Evolutionary conservation across 306 rosid genomes (phyloP).

Genomic region (Citrullus colocynthis): DNA sequence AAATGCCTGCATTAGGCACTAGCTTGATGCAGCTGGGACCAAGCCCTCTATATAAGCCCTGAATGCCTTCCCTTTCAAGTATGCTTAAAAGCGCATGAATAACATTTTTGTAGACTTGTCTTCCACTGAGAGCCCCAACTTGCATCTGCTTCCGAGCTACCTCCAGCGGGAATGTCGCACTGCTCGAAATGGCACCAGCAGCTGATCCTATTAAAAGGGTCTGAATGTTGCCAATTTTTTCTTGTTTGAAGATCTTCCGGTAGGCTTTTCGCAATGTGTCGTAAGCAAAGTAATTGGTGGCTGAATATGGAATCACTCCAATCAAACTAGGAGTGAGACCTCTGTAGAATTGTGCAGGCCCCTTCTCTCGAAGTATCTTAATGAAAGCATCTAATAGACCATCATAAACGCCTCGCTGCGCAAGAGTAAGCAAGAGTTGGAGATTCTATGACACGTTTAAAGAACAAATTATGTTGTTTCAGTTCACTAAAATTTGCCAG

Average conservation of each 20-base stretch:
- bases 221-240: conserved; percentile 80
- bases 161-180: conserved; percentile 89
- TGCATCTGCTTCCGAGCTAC: conserved; percentile 99
- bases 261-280: conserved; percentile 72
- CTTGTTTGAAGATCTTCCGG: conserved; percentile 56
- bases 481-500: background rate
- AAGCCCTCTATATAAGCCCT: conserved; percentile 72
- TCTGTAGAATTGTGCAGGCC: conserved; percentile 74
- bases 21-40: conserved; percentile 96
- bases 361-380: conserved; percentile 71
- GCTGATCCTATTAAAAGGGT: conserved; percentile 91
- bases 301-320: conserved; percentile 88
- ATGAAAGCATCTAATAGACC: conserved; percentile 77
- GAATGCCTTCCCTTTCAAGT: conserved; percentile 65
- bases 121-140: conserved; percentile 79
- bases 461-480: background rate
- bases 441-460: background rate
- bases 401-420: conserved; percentile 76
- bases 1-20: conserved; percentile 92
- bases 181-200: conserved; percentile 89
- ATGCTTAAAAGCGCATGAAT: conserved; percentile 78
- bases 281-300: conserved; percentile 78
- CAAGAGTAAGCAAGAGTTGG: conserved; percentile 8
- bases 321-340: conserved; percentile 89
- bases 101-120: conserved; percentile 64